Conservation (phyloP, 1,284 basidiomycete genomes). For the Violaceomyces palustris region DNA sequence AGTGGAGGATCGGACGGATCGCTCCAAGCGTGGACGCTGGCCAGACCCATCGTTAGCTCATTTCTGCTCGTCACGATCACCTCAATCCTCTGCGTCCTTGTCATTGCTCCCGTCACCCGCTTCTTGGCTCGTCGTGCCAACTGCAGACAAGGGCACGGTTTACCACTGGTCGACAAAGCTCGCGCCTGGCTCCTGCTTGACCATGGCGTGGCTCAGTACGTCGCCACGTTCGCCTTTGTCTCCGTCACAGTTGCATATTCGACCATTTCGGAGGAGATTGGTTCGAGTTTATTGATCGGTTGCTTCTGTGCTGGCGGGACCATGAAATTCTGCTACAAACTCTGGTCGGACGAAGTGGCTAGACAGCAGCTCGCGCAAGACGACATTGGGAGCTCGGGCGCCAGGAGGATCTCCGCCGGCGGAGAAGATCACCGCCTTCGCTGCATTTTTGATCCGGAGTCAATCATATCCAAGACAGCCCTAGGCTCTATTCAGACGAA, state of each 20-base stretch:
- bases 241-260: constrained; percentile 7
- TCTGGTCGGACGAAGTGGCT: not conserved
- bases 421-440: too few species aligned
- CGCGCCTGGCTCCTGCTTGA: constrained; percentile 1
- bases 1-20: not conserved
- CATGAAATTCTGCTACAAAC: constrained; percentile 8
- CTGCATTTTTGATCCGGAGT: too few species aligned
- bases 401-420: not conserved
- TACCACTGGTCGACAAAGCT: constrained; percentile 4
- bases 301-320: constrained; percentile 55
- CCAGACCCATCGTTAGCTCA: constrained; percentile 55
- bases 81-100: constrained; percentile 47
- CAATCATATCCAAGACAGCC: not conserved
- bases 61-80: too few species aligned
- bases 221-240: constrained; percentile 2
- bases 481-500: constrained; percentile 4
- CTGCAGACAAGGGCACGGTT: too few species aligned
- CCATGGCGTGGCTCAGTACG: constrained; percentile 2
- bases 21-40: constrained; percentile 53
- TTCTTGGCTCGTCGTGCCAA: constrained; percentile 46
- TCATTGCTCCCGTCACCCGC: constrained; percentile 35
- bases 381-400: too few species aligned
- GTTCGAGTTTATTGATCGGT: constrained; percentile 56
- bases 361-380: too few species aligned
- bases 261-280: constrained; percentile 22